These are phyloP conservation scores for Solioccasus polychromus DNA, from an alignment of 768 basidiomycete species.

Conservation along the genomic window DNA sequence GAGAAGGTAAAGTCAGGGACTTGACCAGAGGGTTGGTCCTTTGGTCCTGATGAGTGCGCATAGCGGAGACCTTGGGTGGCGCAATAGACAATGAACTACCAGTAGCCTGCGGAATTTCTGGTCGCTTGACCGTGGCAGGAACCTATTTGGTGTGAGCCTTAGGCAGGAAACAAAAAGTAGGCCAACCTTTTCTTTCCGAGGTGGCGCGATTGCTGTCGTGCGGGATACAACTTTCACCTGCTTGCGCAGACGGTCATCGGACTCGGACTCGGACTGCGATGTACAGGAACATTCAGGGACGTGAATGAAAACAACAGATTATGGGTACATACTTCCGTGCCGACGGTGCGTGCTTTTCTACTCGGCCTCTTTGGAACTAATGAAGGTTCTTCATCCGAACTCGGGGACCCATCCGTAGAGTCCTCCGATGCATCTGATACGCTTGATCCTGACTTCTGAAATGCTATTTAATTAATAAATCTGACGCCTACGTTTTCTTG, in stretches of 20 bases:
- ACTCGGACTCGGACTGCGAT: conserved; percentile 19
- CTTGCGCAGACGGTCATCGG: conserved; percentile 3
- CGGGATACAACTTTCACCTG: background rate
- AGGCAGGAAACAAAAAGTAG: background rate
- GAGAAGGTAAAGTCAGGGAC: conserved; percentile 21
- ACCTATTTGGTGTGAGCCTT: conserved; percentile 6
- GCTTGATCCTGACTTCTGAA: conserved; percentile 15
- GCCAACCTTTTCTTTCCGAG: conserved; percentile 15
- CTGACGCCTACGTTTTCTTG: background rate
- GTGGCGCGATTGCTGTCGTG: background rate
- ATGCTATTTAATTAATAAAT: background rate
- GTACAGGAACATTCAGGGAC: background rate
- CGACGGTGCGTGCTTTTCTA: conserved; percentile 3
- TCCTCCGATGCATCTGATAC: conserved; percentile 8
- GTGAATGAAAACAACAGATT: background rate
- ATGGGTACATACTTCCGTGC: conserved; percentile 13
- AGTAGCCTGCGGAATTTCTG: background rate
- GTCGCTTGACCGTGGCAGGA: conserved; percentile 6
- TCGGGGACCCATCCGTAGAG: conserved; percentile 6
- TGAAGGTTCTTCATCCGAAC: conserved; percentile 4
- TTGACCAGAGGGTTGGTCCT: conserved; percentile 32
- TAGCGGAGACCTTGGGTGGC: conserved; percentile 12
- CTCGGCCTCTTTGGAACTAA: conserved; percentile 1
- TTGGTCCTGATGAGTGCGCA: conserved; percentile 32
- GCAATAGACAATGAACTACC: conserved; percentile 4